Evolutionary conservation across 768 basidiomycete species (phyloP).

Genomic region (Pisolithus tinctorius): DNA sequence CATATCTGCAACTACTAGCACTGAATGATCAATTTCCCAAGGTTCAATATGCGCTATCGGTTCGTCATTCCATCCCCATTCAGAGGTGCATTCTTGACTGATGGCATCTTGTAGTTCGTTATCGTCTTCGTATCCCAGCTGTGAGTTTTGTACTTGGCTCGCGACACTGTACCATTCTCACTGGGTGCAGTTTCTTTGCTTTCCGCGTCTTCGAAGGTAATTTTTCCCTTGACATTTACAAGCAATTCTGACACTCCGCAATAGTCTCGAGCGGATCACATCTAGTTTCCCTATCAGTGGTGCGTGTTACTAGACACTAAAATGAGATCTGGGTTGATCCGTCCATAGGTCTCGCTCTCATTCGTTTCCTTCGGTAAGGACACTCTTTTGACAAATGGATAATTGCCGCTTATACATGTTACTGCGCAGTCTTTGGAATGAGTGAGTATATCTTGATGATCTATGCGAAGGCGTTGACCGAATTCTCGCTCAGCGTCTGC

Average conservation of each 20-base stretch:
- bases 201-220: constrained; percentile 20
- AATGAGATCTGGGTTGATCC: background rate
- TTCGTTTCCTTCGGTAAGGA: constrained; percentile 17
- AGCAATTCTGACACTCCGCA: background rate
- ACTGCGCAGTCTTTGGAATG: constrained; percentile 19
- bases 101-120: constrained; percentile 12
- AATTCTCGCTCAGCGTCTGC: constrained; percentile 8
- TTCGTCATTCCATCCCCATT: constrained; percentile 1
- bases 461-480: background rate
- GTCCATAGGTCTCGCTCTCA: constrained; percentile 12
- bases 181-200: constrained; percentile 17
- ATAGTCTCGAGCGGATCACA: constrained; percentile 17
- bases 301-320: constrained; percentile 3
- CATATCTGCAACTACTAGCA: background rate
- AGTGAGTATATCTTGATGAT: constrained; percentile 12
- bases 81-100: background rate
- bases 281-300: constrained; percentile 9
- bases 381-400: background rate
- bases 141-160: constrained; percentile 8
- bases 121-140: constrained; percentile 21
- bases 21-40: constrained; percentile 6
- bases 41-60: constrained; percentile 22
- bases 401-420: background rate
- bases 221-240: no score
- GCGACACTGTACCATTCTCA: background rate